Percentiles rank a stretch among this genome's conserved stretches.
Conservation (phyloP, 768 basidiomycete genomes). For the Chlorophyllum brunneum region DNA sequence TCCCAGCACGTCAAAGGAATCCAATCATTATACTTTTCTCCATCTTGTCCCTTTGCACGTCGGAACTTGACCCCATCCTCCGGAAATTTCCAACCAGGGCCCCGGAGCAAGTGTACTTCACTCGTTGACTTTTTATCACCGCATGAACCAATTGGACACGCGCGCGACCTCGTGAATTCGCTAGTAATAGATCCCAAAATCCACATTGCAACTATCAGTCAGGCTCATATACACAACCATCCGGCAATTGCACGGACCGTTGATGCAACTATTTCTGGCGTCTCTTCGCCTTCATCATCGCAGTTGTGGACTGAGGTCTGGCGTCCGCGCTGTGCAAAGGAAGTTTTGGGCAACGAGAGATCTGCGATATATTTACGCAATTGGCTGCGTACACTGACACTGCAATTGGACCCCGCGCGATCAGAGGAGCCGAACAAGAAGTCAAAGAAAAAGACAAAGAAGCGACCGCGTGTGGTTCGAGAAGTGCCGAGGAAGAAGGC, state of each 20-base stretch:
- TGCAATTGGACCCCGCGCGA: conserved; percentile 39
- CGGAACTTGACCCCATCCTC: conserved; percentile 4
- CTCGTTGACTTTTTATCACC: not conserved
- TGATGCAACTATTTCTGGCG: conserved; percentile 17
- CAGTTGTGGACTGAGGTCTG: conserved; percentile 73
- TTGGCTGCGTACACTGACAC: conserved; percentile 71
- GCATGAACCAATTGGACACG: conserved; percentile 1
- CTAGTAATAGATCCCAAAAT: not conserved
- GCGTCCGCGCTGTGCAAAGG: conserved; percentile 66
- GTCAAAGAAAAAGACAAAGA: conserved; percentile 28
- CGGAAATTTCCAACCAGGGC: not conserved
- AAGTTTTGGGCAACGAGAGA: conserved; percentile 76
- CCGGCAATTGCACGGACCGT: conserved; percentile 47
- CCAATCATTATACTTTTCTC: conserved; percentile 36
- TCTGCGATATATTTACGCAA: conserved; percentile 69
- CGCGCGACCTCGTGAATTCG: not conserved
- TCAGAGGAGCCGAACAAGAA: conserved; percentile 11
- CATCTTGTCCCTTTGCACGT: conserved; percentile 12
- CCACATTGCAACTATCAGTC: conserved; percentile 3
- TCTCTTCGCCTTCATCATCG: conserved; percentile 24
- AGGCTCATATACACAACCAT: conserved; percentile 25
- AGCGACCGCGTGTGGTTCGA: conserved; percentile 59
- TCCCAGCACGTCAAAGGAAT: conserved; percentile 62
- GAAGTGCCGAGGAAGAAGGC: conserved; percentile 52
- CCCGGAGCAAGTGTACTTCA: not conserved